Evolutionary conservation across 1,139 yeast genomes (phyloP), one percentile per base, ranked within the genome.

Genomic region (Saccharomyces uvarum): DNA sequence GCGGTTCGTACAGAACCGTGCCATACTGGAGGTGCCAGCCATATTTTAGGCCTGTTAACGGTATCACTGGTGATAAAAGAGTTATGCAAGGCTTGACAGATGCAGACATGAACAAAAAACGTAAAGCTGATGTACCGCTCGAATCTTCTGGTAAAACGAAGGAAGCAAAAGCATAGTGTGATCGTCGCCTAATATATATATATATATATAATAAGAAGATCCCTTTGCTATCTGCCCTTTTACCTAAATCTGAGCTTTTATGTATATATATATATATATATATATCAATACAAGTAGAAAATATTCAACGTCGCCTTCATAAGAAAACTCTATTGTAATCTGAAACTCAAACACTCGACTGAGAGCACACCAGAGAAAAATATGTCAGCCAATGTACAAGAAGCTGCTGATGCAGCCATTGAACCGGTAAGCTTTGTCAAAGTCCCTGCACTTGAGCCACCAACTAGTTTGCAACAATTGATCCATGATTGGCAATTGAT

Each of bases 21-120:
- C 99, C 99, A 2, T 91, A 86, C 70, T 93, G 99, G 98, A 78
- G 99, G 63, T 84, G 96, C 60, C 99, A 93, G 71, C 99, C 99
- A 1, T 88, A 88, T 68, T 90, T 95, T 75, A 78, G 99, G 61
- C 83, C 85, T 7, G 95, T 88, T 1, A 79, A 88, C 67, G 97
- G 96, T 31, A 74, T 78, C 3, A 74, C 77, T 21, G 80, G 77
- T 19, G 79, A 77, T 57, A 76, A 75, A 44, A 70, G 79, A 51
- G 70, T 74, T 4, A 69, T 75, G 54, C 62, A 67, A 54, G 54
- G 56, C 14, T 48, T 54, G 33, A 53, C 48, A 46, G 56, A 54
- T 13, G 24, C 56, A 14, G 54, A 55, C 29, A 48, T 44, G 42
- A 50, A 48, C 13, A 56, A 51, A 29, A 63, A 64, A 55, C 58